These are phyloP conservation scores for Globisporangium rhizosaccharum DNA, from an alignment of 352 stramenopile genomes.

Conservation along the genomic window DNA sequence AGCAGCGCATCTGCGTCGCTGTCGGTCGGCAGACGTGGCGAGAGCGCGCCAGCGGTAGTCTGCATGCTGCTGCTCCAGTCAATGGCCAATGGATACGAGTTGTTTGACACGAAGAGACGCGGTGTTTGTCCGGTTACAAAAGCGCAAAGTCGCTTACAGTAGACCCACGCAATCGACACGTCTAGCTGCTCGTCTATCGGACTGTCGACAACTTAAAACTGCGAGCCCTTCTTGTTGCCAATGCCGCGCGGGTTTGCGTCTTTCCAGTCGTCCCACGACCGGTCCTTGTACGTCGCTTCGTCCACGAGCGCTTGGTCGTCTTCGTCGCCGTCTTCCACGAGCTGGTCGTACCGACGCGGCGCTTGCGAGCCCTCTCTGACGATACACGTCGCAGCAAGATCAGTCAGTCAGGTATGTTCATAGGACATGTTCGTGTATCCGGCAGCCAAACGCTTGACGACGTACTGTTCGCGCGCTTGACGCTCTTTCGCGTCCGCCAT, in stretches of 20 bases:
- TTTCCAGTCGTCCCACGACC: conserved; percentile 96
- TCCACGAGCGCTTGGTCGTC: conserved; percentile 91
- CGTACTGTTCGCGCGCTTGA: conserved; percentile 68
- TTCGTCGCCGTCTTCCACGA: conserved; percentile 93
- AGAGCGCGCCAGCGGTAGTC: neutral
- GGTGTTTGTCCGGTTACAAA: no score
- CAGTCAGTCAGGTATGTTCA: neutral
- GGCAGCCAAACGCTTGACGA: neutral
- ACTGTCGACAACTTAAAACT: conserved; percentile 74
- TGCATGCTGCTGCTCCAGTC: neutral
- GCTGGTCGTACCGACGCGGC: conserved; percentile 89
- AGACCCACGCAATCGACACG: neutral
- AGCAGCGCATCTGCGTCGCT: conserved; percentile 9
- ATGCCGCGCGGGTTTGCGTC: conserved; percentile 94
- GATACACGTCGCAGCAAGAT: conserved; percentile 4
- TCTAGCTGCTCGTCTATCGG: conserved; percentile 3
- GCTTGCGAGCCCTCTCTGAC: conserved; percentile 50
- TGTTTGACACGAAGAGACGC: neutral
- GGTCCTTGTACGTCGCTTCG: conserved; percentile 90
- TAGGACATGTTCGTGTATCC: neutral
- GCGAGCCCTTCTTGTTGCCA: conserved; percentile 94
- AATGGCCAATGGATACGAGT: neutral
- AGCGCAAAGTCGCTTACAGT: no score
- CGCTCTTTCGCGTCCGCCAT: conserved; percentile 84
- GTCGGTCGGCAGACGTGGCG: neutral